Evolutionary conservation across 2,329 filamentous ascomycete genomes (phyloP), one percentile per base, ranked within the genome.

Genomic region (Dactylellina haptotyla): DNA sequence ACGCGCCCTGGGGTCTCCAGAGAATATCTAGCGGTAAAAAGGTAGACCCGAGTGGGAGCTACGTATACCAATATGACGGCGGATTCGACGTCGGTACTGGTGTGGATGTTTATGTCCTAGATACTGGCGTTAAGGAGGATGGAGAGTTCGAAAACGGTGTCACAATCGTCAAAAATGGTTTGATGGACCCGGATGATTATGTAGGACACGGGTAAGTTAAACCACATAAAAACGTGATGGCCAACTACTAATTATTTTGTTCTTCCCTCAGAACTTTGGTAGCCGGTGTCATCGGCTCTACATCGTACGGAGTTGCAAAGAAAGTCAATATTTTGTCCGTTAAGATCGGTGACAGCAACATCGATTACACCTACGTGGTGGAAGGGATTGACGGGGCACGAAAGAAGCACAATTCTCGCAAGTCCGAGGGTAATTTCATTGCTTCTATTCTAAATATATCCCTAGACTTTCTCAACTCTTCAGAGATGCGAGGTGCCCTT

Each of bases 401-500:
- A 3, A 30, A 37, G 12, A 56, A 18, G 25, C 61, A 65, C 20
- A 14, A 26, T 46, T 39, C 25, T 2, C 61, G 50, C 18, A 43
- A 54, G 41, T 20, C 53, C 9, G 43, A 56, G 50, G 32, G 39
- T 4, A 39, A 45, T 12, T 65, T 65, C 10, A 34, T 54, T n/a
- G 61, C 39, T 10, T 65, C 61, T 4, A 41, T 57, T 37, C 53
- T 65, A 4, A 65, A 65, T 26, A 56, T 65, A 34, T 65, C 61
- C n/a, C 34, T 65, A 4, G 61, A 65, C 14, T 57, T 65, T 12
- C 39, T 43, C 14, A 65, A 65, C 25, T 78, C 76, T 59, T 84
- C 83, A 0, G 81, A 84, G 43, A 81, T 86, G 77, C 86, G 87
- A 81, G 78, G 78, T 28, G 84, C 84, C 48, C 50, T 65, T 25